Conservation (phyloP, 768 basidiomycete genomes). For the Lentinula guzmanii region DNA sequence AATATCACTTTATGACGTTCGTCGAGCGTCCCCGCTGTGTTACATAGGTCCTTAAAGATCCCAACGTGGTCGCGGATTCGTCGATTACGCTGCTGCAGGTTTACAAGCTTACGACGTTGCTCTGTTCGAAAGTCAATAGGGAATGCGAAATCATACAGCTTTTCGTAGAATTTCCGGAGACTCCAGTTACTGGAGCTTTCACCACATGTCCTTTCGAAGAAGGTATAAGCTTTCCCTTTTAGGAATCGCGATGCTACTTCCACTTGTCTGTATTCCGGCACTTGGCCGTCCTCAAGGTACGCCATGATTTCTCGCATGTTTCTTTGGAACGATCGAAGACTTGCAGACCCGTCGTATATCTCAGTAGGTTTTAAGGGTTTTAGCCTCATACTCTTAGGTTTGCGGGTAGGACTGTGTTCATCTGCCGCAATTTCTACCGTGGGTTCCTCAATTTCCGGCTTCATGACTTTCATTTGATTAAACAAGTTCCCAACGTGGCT, state of each 20-base stretch:
- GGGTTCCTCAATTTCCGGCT: no score
- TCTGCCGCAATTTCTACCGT: no score
- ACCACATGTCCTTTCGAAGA: background rate
- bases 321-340: no score
- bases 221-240: background rate
- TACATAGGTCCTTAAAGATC: background rate
- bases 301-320: no score
- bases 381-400: no score
- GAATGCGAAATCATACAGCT: background rate
- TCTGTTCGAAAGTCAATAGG: background rate
- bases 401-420: no score
- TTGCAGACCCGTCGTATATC: no score
- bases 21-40: background rate
- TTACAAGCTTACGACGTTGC: background rate
- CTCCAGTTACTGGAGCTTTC: background rate
- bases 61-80: background rate
- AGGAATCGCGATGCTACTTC: background rate
- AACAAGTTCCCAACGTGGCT: no score
- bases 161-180: background rate
- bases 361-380: no score
- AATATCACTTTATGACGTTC: background rate
- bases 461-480: no score
- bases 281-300: background rate
- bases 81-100: background rate
- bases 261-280: background rate